These are phyloP conservation scores for Mortierella sp. DNA, from an alignment of 371 early-diverging fungal species.

Conservation along the genomic window DNA sequence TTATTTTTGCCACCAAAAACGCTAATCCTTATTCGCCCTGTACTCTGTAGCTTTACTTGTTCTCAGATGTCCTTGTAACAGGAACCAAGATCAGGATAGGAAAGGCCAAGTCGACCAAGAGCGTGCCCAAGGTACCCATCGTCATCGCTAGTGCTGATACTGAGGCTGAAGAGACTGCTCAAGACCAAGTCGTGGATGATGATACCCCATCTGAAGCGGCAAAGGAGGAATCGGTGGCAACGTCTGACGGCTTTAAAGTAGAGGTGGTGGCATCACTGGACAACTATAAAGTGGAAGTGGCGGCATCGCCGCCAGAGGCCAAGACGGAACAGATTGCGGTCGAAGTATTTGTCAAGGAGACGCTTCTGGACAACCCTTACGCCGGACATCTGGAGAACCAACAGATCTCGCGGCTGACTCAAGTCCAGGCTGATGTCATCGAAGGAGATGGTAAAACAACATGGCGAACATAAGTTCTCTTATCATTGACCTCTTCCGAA, in stretches of 20 bases:
- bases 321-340: background rate
- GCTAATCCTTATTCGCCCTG: background rate
- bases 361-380: conserved; percentile 36
- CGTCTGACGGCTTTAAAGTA: background rate
- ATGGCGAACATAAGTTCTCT: background rate
- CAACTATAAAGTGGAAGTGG: background rate
- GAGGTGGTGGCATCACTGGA: background rate
- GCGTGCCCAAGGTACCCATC: background rate
- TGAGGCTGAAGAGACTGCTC: background rate
- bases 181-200: background rate
- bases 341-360: background rate
- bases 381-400: conserved; percentile 54
- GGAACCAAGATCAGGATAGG: conserved; percentile 40
- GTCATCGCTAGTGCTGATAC: background rate
- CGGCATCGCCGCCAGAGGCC: background rate
- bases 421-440: conserved; percentile 45
- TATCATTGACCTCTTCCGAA: too few relatives aligned
- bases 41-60: conserved; percentile 29
- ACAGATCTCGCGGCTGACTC: conserved; percentile 39
- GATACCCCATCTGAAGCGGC: background rate
- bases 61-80: conserved; percentile 52
- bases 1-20: background rate
- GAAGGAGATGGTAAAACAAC: conserved; percentile 37
- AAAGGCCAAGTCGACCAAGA: background rate
- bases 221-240: background rate